Percentiles rank a stretch among this genome's conserved stretches.
These are phyloP conservation scores for Huntiella savannae DNA, from an alignment of 2,329 filamentous ascomycete species.

Conservation along the genomic window DNA sequence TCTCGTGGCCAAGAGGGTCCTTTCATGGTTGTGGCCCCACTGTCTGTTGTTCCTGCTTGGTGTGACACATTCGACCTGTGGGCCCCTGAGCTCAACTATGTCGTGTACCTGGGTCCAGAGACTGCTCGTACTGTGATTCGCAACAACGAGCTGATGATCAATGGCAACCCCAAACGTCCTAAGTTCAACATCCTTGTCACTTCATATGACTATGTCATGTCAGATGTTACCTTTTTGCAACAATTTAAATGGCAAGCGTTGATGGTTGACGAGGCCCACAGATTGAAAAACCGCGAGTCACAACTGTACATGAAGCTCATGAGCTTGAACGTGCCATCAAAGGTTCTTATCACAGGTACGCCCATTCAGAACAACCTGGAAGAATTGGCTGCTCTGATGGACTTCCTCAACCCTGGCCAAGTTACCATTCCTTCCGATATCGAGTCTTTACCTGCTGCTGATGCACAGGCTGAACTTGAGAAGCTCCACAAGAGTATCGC, in stretches of 20 bases:
- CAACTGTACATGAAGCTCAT: conserved; percentile 75
- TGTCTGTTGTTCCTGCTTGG: conserved; percentile 96
- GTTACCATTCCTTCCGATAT: conserved; percentile 83
- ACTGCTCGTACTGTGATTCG: conserved; percentile 70
- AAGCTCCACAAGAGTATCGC: conserved; percentile 73
- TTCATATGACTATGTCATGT: conserved; percentile 89
- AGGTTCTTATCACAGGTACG: conserved; percentile 86
- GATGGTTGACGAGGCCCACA: conserved; percentile 89
- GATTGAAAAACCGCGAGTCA: conserved; percentile 88
- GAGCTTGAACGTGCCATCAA: conserved; percentile 72
- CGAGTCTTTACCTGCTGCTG: conserved; percentile 55
- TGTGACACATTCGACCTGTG: conserved; percentile 93
- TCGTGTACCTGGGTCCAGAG: conserved; percentile 86
- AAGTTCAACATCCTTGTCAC: conserved; percentile 98
- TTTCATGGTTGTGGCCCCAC: conserved; percentile 88
- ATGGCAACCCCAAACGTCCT: conserved; percentile 69
- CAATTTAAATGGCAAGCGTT: conserved; percentile 96
- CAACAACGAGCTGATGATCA: conserved; percentile 73
- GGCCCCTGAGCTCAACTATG: conserved; percentile 91
- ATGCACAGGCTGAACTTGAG: conserved; percentile 71
- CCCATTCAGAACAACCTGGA: conserved; percentile 94
- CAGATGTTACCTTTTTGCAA: conserved; percentile 65
- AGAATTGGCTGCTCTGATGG: conserved; percentile 78
- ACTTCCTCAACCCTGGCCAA: conserved; percentile 92
- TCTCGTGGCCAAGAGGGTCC: conserved; percentile 78